Evolutionary conservation across 2,329 filamentous ascomycete species (phyloP).

Genomic region (Aspergillus sp.): DNA sequence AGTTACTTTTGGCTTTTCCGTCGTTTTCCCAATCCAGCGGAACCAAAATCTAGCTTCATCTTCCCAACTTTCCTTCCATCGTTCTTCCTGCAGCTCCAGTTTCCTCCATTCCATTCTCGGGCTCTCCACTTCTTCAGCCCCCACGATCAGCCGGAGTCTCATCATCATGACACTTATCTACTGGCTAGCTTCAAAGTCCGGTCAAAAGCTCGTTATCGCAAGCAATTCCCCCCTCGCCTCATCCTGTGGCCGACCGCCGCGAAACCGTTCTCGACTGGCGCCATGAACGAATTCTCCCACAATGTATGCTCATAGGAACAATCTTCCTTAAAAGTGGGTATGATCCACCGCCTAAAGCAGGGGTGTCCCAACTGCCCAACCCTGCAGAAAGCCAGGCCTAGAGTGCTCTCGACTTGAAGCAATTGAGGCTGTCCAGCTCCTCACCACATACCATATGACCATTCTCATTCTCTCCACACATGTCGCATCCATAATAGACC

Average conservation of each 20-base stretch:
- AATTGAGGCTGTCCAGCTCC: not conserved
- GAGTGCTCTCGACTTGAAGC: not conserved
- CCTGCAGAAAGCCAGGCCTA: constrained; percentile 5
- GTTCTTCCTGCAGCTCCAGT: not conserved
- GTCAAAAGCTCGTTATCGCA: not conserved
- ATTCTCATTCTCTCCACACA: not conserved
- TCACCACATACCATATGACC: constrained; percentile 1
- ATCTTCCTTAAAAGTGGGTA: constrained; percentile 2
- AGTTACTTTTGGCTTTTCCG: not conserved
- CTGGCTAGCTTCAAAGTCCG: not conserved
- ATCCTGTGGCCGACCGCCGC: not conserved
- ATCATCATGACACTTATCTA: not conserved
- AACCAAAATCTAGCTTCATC: constrained; percentile 2
- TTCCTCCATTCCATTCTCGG: not conserved
- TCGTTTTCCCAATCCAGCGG: constrained; percentile 7
- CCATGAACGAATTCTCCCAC: not conserved
- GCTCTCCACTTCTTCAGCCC: not conserved
- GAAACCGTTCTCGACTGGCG: not conserved
- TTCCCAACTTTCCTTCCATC: not conserved
- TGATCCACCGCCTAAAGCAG: constrained; percentile 10
- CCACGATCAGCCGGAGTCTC: not conserved
- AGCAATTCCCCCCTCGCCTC: constrained; percentile 3
- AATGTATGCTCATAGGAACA: constrained; percentile 3
- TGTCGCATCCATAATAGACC: not conserved
- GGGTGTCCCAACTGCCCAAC: constrained; percentile 3